Evolutionary conservation across 2,329 filamentous ascomycete genomes (phyloP), one percentile per base, ranked within the genome.

Genomic region (Dactylonectria macrodidyma): DNA sequence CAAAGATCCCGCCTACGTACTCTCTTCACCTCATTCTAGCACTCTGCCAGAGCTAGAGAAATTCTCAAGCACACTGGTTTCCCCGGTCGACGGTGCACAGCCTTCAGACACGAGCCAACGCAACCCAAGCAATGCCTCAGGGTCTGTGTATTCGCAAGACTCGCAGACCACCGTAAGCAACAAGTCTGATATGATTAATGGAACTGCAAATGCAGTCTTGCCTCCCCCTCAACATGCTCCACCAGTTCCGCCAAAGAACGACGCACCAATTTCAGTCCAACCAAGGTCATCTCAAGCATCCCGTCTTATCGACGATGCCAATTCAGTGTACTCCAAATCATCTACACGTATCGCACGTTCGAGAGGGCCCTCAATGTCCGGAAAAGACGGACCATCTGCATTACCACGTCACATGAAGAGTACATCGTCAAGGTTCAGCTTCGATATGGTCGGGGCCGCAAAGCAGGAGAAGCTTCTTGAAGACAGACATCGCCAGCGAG

Each of bases 381-480:
- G 77, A 9, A 84, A 83, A 61, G 82, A 83, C 38, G 79, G 82
- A 1, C 78, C 84, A 2, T 87, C 86, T 7, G 84, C 86, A 1
- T 68, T 91, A 38, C 90, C 89, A 2, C 87, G 82, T 67, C 89
- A 91, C 69, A 91, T 92, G 89, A 92, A 91, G 80, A 95, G 92
- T 77, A 93, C 91, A 11, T 93, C 93, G 0, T 94, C 92, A 0
- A 86, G 93, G 14, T 95, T 95, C 77, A 95, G 93, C 74, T 95
- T 95, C 75, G 93, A 95, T 75, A 93, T 95, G 85, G 88, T 91
- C 16, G 91, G 91, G 5, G 89, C 89, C 6, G 92, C 92, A 14
- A 87, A 89, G 66, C 86, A 91, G 74, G 90, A 92, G 78, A 92
- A 90, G 78, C 78, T 92, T 44, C 82, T 95, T 47, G 93, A 94